Evolutionary conservation across 495 filamentous ascomycete genomes (phyloP), one percentile per base, ranked within the genome.

Genomic region (Terfezia boudieri): DNA sequence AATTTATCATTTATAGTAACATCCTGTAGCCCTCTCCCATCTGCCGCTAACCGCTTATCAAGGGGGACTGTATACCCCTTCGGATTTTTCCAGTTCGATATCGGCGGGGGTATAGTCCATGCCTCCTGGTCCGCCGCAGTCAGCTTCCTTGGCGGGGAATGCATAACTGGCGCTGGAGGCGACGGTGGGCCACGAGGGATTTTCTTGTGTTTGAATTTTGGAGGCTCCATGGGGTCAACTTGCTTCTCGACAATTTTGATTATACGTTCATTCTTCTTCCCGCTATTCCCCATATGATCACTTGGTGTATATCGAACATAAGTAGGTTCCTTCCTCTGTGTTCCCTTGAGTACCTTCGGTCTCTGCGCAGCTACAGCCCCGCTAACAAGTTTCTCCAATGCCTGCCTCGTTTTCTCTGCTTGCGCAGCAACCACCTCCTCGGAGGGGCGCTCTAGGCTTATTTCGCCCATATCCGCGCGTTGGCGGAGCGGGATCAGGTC

Each of bases 1-100:
- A 96, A 96, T 63, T 96, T 99, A 71, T 99, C 90, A 68, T 96
- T 99, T 65, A 99, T 96, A 22, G 86, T 81, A 37, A 94, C 83
- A 68, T 99, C 90, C 66, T 93, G 84, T 60, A 96, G 69, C 8
- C 85, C 85, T 61, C 92, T 77, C 2, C 90, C 90, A 69, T 95
- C 88, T 1, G 90, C 87, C n/a, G 90, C 90, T 58, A 99, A 70
- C 65, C 90, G 83, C 71, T 96, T 99, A 64, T 96, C 92, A 22
- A 99, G 70, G 4, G 90, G 86, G 2, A 99, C 86, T 0, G 90
- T 99, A 61, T 94, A 99, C 63, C 90, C 90, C 70, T 94, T 95
- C 0, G 89, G 84, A 62, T 99, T 99, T 76, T 99, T 99, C 90
- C 90, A 99, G 66, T 95, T 94, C 14, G 84, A 92, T 2, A 99